Evolutionary conservation across 1,284 basidiomycete species (phyloP), one percentile per base, ranked within the genome.

Genomic region (Trichosporon coremiiforme): DNA sequence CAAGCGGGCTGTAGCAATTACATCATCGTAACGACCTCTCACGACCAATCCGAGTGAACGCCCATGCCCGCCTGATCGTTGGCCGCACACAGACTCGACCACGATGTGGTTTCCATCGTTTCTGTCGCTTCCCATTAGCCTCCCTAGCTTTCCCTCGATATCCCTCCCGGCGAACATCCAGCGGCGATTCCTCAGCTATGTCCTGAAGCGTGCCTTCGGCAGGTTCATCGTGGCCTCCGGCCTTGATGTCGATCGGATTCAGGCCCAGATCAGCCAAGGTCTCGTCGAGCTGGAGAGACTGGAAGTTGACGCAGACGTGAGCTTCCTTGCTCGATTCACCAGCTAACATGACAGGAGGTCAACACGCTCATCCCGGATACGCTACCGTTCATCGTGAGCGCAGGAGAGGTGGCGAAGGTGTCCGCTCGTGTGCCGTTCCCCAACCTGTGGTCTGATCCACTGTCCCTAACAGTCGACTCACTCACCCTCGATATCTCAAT

Each of bases 221-320:
- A 90, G 91, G 77, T 87, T 97, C 73, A 87, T 98, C 73, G 90
- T 91, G 77, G 91, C 91, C 29, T 93, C 93, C 12, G 93, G 95
- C 76, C 88, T 98, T 70, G 92, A 97, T 82, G 86, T 89, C 65
- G 88, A 90, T 69, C 89, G 94, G 82, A 91, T 98, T 77, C 93
- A 97, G 77, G 92, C 94, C 29, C 94, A 96, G 81, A 91, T 98
- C 75, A 91, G 92, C 8, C 91, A 90, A 62, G 95, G 95, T 13
- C 90, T 88, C 78, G 89, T 98, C 15, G 92, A 95, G 82, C 87
- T 98, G 35, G 90, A 90, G 73, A 89, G 93, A 75, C 85, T 98
- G 62, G 89, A 94, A 80, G 84, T 98, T 55, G 89, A 95, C 79
- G 86, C 87, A 63, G 85, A 89, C 77, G 94, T 91, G 77, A 82